Evolutionary conservation across 2,329 filamentous ascomycete genomes (phyloP), one percentile per base, ranked within the genome.

Genomic region (Aspergillus sp.): DNA sequence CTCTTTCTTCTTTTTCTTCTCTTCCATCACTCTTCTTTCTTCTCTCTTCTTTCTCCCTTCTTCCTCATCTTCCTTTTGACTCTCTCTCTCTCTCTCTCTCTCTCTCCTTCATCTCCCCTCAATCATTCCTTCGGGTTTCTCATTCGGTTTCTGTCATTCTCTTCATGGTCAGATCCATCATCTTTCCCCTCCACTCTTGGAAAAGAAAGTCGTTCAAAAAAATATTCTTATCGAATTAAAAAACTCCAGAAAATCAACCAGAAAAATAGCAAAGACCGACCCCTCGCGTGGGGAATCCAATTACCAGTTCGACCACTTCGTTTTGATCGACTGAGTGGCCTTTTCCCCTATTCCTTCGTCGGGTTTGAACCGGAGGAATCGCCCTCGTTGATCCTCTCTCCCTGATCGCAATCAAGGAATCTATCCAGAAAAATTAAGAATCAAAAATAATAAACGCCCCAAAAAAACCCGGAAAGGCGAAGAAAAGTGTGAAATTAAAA

Each of bases 61-160:
- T 57, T 50, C 49, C 52, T 51, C 52, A 60, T 52, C 58, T 56
- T 55, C 57, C 56, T 58, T 46, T 61, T 56, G 53, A 62, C 60
- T 46, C 57, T 59, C 49, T 58, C 57, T 59, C 49, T 58, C 57
- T 59, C 49, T 58, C 57, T 59, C 49, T 58, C 51, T 55, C 52
- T 60, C 67, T 65, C 67, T 67, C 65, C 62, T 63, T 64, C 63
- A 55, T 62, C 59, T 56, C 58, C 60, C 72, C 70, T 60, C 62
- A 74, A 77, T 73, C 70, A 71, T 78, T 82, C 78, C 77, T 47
- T 47, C 45, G 45, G 22, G 11, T 47, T 47, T 20, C 24, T 47
- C 36, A 42, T 16, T 42, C 16, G 14, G 16, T 42, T 42, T 42
- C 36, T 16, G 36, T 42, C 36, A 42, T 42, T 42, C 70, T 73